Percentiles rank a stretch among this genome's conserved stretches.
These are phyloP conservation scores for Cylindrotheca fusiformis DNA, from an alignment of 108 stramenopile species.

Conservation along the genomic window DNA sequence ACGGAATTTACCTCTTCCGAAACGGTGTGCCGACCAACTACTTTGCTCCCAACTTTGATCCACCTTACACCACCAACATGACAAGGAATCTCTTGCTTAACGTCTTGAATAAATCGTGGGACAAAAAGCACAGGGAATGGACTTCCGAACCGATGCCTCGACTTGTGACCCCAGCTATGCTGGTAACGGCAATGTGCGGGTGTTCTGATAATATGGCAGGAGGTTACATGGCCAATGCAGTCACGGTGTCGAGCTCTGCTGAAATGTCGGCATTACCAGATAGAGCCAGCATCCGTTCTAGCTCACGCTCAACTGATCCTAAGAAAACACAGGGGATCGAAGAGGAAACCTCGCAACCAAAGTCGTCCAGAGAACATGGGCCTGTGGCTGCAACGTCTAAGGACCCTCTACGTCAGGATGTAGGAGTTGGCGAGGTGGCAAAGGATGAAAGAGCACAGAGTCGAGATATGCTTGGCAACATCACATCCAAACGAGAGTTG, in stretches of 20 bases:
- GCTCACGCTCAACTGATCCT: no score
- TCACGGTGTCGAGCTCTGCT: constrained; percentile 16
- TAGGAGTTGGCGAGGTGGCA: no score
- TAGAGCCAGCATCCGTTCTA: constrained; percentile 14
- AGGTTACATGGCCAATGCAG: constrained; percentile 51
- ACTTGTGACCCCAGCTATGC: constrained; percentile 57
- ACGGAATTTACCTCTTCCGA: constrained; percentile 81
- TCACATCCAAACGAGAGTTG: no score
- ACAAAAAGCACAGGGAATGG: constrained; percentile 81
- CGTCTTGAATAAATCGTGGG: constrained; percentile 82
- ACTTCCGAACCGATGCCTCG: constrained; percentile 58
- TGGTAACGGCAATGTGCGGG: constrained; percentile 67
- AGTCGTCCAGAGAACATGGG: no score
- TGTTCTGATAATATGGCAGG: constrained; percentile 48
- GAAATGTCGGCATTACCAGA: constrained; percentile 14
- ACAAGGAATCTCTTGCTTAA: constrained; percentile 70
- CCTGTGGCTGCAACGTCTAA: no score
- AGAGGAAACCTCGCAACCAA: not conserved
- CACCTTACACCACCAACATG: constrained; percentile 89
- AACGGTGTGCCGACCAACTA: constrained; percentile 86
- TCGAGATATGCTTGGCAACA: no score
- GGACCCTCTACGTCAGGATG: no score
- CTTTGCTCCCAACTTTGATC: constrained; percentile 87
- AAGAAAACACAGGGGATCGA: not conserved
- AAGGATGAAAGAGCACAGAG: no score